Evolutionary conservation across 2,329 filamentous ascomycete species (phyloP), one percentile per base, ranked within the genome.

Genomic region (Ceratocystiopsis sp.): DNA sequence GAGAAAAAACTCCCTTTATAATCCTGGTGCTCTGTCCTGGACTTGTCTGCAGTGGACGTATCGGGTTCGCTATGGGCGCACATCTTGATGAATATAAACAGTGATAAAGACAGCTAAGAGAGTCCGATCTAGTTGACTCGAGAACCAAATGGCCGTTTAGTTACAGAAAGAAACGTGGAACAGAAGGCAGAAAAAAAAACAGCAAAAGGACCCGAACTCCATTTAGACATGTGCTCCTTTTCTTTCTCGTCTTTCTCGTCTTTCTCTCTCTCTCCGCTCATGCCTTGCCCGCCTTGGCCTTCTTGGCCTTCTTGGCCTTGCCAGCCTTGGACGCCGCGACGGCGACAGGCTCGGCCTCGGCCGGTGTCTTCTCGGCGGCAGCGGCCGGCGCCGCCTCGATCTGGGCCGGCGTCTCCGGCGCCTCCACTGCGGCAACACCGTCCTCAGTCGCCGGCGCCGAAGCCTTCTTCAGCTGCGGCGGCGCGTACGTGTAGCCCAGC

Each of bases 401-500:
- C 15, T 17, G 17, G 10, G 36, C 2, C 3, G 12, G n/a, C 25
- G 6, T 6, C 25, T 29, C 25, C 25, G 37, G 16, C 37, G 5
- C 58, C 51, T 65, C 62, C 21, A 65, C 59, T 19, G 60, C 55
- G 51, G 65, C 56, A 44, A 56, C 55, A 8, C 25, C 10, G 25
- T 29, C 25, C 7, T 4, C 25, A 11, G 25, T 8, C 25, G 25
- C 25, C 19, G 61, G 57, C 13, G 33, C 33, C 7, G 12, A 8
- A 3, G 33, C 33, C 19, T 61, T 57, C 67, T 84, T 93, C 51
- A 94, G 62, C 51, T 69, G 64, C 0, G 85, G 84, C 18, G 75
- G 71, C 42, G 84, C 73, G 55, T 85, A 87, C 47, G 91, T 78
- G 60, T 98, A 96, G 11, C 82, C 89, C 46, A 93, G 61, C 39